Conservation (phyloP, 2,329 filamentous ascomycete species). For the Podosphaera fusca region DNA sequence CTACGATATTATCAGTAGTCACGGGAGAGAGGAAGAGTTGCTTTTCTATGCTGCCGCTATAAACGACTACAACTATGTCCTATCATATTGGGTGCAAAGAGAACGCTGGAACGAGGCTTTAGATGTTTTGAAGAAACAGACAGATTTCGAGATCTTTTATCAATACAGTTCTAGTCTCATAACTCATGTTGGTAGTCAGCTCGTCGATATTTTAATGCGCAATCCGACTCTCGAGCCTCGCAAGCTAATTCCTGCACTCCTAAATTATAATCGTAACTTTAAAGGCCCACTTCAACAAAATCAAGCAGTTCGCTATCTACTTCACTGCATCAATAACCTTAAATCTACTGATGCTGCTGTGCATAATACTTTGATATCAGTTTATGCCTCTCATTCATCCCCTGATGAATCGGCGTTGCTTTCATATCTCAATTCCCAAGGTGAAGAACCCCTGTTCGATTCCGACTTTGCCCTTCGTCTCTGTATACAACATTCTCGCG, state of each 20-base stretch:
- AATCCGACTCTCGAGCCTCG: slow-evolving; percentile 67
- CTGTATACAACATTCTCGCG: slow-evolving; percentile 83
- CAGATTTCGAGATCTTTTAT: slow-evolving; percentile 81
- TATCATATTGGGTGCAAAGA: slow-evolving; percentile 92
- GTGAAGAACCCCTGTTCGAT: slow-evolving; percentile 69
- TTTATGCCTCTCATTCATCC: slow-evolving; percentile 72
- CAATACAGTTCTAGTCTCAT: slow-evolving; percentile 94
- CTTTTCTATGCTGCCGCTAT: slow-evolving; percentile 74
- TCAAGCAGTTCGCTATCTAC: slow-evolving; percentile 81
- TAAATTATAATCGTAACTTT: slow-evolving; percentile 75
- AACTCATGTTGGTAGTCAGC: slow-evolving; percentile 59
- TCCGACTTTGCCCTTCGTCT: slow-evolving; percentile 87
- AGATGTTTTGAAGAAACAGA: slow-evolving; percentile 77
- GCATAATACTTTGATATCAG: slow-evolving; percentile 90
- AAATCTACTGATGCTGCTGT: slow-evolving; percentile 64
- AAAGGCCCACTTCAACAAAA: slow-evolving; percentile 49
- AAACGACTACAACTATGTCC: slow-evolving; percentile 81
- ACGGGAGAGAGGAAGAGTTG: slow-evolving; percentile 80
- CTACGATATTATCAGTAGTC: slow-evolving; percentile 89
- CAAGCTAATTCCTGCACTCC: slow-evolving; percentile 72
- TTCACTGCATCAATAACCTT: slow-evolving; percentile 76
- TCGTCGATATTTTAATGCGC: slow-evolving; percentile 90
- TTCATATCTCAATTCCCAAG: slow-evolving; percentile 75
- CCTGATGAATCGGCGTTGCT: slow-evolving; percentile 68
- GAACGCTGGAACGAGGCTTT: slow-evolving; percentile 80